Evolutionary conservation across 768 basidiomycete species (phyloP).

Genomic region (Mycena amicta): DNA sequence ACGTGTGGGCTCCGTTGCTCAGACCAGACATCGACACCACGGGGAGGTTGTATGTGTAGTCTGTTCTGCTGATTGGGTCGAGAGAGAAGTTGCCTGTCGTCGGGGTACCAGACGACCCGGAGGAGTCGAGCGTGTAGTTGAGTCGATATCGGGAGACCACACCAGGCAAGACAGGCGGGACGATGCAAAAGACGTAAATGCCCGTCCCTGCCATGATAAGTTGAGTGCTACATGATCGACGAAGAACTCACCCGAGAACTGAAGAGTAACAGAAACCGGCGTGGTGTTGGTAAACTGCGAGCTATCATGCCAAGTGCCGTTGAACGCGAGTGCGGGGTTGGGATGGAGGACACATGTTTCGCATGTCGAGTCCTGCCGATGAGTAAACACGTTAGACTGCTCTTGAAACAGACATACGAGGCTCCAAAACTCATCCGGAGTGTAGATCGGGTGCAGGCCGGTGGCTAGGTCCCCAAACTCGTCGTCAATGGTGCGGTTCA

Average conservation of each 20-base stretch:
- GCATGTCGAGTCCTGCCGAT: constrained; percentile 10
- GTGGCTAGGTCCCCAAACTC: constrained; percentile 15
- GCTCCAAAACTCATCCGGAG: constrained; percentile 8
- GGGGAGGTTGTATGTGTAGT: constrained; percentile 11
- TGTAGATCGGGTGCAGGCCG: constrained; percentile 12
- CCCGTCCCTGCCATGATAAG: constrained; percentile 9
- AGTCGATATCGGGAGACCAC: constrained; percentile 5
- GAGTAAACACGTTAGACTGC: neutral
- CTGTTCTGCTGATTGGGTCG: constrained; percentile 6
- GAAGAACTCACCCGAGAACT: constrained; percentile 11
- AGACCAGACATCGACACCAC: constrained; percentile 10
- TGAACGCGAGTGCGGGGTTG: constrained; percentile 10
- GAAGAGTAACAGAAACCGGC: constrained; percentile 13
- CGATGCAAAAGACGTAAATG: constrained; percentile 17
- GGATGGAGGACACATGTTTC: constrained; percentile 2
- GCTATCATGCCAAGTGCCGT: constrained; percentile 18
- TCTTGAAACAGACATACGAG: neutral
- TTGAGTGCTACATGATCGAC: neutral
- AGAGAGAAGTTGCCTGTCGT: neutral
- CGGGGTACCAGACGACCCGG: neutral
- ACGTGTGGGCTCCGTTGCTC: constrained; percentile 6
- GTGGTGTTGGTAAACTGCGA: constrained; percentile 4
- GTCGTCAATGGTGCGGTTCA: constrained; percentile 21
- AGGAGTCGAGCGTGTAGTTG: constrained; percentile 11
- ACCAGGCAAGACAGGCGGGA: constrained; percentile 1